Evolutionary conservation across 176 grass and related monocot genomes (phyloP).

Genomic region (Hordeum vulgare): DNA sequence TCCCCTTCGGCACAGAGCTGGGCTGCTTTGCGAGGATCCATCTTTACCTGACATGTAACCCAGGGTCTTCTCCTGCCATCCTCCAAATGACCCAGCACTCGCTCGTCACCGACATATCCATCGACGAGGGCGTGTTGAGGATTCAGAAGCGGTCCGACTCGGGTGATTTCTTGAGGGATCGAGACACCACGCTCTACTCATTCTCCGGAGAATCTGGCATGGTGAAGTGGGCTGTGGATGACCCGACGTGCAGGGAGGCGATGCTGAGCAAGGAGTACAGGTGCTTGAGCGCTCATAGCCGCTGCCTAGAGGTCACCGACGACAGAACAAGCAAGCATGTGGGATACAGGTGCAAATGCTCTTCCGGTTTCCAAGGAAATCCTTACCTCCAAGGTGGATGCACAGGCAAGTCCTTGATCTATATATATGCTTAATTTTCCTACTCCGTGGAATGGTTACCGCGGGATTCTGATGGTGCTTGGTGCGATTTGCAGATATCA

Average conservation of each 20-base stretch:
- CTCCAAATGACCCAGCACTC: not conserved
- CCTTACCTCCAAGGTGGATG: conserved; percentile 34
- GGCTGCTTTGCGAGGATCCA: not conserved
- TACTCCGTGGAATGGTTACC: too few species aligned
- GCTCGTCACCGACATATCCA: not conserved
- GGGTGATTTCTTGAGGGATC: not conserved
- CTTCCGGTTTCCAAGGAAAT: conserved; percentile 25
- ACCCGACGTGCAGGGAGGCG: not conserved
- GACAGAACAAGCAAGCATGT: not conserved
- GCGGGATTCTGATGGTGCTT: not conserved
- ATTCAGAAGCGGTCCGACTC: not conserved
- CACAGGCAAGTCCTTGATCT: not conserved
- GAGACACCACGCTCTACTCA: not conserved
- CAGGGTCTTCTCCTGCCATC: not conserved
- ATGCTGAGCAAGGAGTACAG: not conserved
- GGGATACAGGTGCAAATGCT: conserved; percentile 25
- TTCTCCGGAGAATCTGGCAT: not conserved
- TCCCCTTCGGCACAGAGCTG: conserved; percentile 21
- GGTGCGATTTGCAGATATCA: conserved; percentile 16
- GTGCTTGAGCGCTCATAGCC: not conserved
- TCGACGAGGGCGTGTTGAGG: not conserved
- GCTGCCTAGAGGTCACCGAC: conserved; percentile 5
- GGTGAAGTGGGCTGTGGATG: conserved; percentile 10
- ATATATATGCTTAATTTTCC: not conserved
- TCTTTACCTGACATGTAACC: conserved; percentile 6